Evolutionary conservation across 805 yeast species (phyloP), one percentile per base, ranked within the genome.

Genomic region (Candida chauliodis): DNA sequence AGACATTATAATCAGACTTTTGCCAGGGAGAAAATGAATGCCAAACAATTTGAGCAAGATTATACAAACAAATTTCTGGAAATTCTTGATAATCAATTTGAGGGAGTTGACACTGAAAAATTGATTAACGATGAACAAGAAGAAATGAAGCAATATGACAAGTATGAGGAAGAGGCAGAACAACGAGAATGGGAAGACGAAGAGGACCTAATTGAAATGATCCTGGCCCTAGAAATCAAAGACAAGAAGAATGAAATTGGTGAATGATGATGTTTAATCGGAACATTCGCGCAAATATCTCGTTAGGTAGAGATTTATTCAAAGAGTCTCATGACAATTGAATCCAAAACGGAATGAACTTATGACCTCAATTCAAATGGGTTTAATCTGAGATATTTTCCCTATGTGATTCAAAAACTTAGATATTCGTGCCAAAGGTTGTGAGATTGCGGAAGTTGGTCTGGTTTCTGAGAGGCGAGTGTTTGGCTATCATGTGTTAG

Each of bases 71-170:
- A 44, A 25, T 44, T 44, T 29, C 41, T 42, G 6, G 29, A 38
- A 9, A 45, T 48, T 17, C 24, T 36, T 25, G 30, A 43, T 25
- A 19, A 42, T 16, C 13, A 36, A 14, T 25, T 26, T n/a, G 30
- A 40, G n/a, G 45, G 43, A 3, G 34, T 45, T 7, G 58, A 52
- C 21, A 37, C 48, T 10, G 56, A 57, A 24, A 47, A 46, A 33
- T 43, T 56, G 25, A 45, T 58, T 7, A 56, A 56, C 8, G 61
- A 56, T 17, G 58, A 59, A 33, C 30, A 46, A 24, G 46, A 46
- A 16, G 18, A 41, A 24, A 32, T 27, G 21, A 20, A 13, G 4
- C 18, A 24, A 9, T 10, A n/a, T 15, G 30, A 17, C 2, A 10
- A n/a, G 23, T 15, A 26, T 29, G 35, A 39, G 20, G 40, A 43